phyloP scores from a whole-genome alignment of 2,329 filamentous ascomycete species.

The Fusarium brachygibbosum region DNA sequence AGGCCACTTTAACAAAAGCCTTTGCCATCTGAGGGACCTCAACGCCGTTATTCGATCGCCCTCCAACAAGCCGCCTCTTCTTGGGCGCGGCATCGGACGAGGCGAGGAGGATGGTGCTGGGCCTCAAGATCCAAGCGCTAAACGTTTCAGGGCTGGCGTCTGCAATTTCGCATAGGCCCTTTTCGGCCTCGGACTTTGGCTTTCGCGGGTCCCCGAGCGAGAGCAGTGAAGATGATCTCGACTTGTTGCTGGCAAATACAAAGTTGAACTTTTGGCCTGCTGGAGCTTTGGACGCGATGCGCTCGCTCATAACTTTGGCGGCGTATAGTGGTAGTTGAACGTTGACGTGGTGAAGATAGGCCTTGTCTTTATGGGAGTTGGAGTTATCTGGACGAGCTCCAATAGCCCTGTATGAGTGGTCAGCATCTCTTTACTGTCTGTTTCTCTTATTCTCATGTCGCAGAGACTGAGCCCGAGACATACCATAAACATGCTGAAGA shows the following conservation, averaged over 20 bases:
- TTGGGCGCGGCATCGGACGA: constrained; percentile 44
- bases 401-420: constrained; percentile 54
- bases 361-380: constrained; percentile 59
- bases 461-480: constrained; percentile 26
- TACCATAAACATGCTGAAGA: constrained; percentile 76
- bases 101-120: constrained; percentile 51
- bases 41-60: constrained; percentile 52
- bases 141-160: constrained; percentile 52
- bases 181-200: constrained; percentile 58
- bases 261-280: constrained; percentile 57
- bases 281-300: constrained; percentile 51
- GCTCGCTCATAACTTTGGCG: constrained; percentile 64
- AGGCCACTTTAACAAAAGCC: constrained; percentile 54
- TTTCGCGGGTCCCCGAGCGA: constrained; percentile 56
- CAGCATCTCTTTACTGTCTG: neutral
- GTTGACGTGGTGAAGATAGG: constrained; percentile 63
- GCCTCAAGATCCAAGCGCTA: constrained; percentile 56
- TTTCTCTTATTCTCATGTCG: neutral
- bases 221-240: constrained; percentile 53
- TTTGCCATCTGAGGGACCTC: constrained; percentile 54
- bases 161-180: constrained; percentile 56
- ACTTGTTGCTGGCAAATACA: constrained; percentile 58
- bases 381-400: constrained; percentile 59
- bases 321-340: constrained; percentile 71
- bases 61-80: constrained; percentile 49